phyloP scores from a whole-genome alignment of 83 land plant species.

The Larix sibirica region DNA sequence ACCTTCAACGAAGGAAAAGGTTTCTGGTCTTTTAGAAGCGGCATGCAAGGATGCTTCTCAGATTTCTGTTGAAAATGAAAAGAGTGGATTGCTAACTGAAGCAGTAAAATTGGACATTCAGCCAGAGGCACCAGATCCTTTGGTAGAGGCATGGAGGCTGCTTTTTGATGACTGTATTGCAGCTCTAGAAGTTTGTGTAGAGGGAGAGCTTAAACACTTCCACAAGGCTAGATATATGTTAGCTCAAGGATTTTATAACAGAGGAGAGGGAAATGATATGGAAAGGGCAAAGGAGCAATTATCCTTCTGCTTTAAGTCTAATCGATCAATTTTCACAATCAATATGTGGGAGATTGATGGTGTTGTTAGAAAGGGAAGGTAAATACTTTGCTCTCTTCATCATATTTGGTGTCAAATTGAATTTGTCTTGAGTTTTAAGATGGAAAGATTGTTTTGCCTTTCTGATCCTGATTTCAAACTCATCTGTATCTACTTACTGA shows the following conservation, averaged over 20 bases:
- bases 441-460: not conserved
- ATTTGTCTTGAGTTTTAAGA: not conserved
- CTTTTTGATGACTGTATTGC: slow-evolving; percentile 86
- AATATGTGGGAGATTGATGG: slow-evolving; percentile 99
- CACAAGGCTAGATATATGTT: slow-evolving; percentile 93
- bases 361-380: slow-evolving; percentile 74
- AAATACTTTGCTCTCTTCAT: slow-evolving; percentile 7
- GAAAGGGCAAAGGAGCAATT: slow-evolving; percentile 95
- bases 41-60: slow-evolving; percentile 19
- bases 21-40: slow-evolving; percentile 20
- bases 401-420: not conserved
- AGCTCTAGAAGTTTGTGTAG: slow-evolving; percentile 81
- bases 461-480: slow-evolving; percentile 1
- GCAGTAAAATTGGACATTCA: slow-evolving; percentile 10
- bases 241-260: slow-evolving; percentile 73
- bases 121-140: slow-evolving; percentile 14
- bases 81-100: not conserved
- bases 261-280: slow-evolving; percentile 65
- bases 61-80: slow-evolving; percentile 2
- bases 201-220: slow-evolving; percentile 98
- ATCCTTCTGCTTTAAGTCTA: slow-evolving; percentile 95
- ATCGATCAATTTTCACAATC: slow-evolving; percentile 89
- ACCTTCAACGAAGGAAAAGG: slow-evolving; percentile 32
- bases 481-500: not conserved
- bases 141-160: slow-evolving; percentile 65